Base-by-base conservation (phyloP, 2,329 filamentous ascomycete genomes). In the Herpotrichia juniperi region DNA sequence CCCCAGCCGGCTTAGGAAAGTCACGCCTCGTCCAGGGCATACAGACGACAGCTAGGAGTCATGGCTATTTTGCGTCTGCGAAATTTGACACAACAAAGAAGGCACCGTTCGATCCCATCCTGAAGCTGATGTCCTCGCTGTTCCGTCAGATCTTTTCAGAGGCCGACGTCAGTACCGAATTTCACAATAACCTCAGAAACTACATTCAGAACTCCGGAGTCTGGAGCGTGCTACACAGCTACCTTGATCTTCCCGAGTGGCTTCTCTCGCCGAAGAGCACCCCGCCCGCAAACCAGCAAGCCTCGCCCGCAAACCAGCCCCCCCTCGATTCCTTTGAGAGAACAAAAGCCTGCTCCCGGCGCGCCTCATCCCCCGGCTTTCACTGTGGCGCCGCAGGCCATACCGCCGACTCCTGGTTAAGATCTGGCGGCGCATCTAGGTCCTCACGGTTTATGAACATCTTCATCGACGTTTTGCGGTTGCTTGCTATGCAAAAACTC, bases 391-490 rank as follows among this genome's bases (percentile, higher is more conserved):
- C 61, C 30, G 59, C 62, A 14, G 68, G 66, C 1, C 66, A 72
- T 39, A 73, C 70, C 26, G 75, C 76, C 1, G 74, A 77, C 25
- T 76, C 79, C 8, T 80, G 78, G 78, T 62, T 80, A 21, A 66
- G 75, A 46, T 68, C 74, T 43, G 76, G 79, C 21, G 76, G 77
- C 21, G 69, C 72, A 28, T 76, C 74, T 21, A 80, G 78, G 54
- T 81, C 82, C 1, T 88, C 91, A 58, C 86, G 91, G 11, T 82
- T 96, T 50, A 90, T 93, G 81, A 93, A 92, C 66, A 93, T 90
- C 1, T 93, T 96, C 62, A 78, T 96, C 40, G 93, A 97, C 61
- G 88, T 96, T 9, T 74, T 97, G 45, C 85, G 90, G 46, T 84
- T 96, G 35, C 87, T 97, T 49, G 89, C 91, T 0, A 81, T 87